Conservation (phyloP, 2,329 filamentous ascomycete species). For the Diaporthe vexans region DNA sequence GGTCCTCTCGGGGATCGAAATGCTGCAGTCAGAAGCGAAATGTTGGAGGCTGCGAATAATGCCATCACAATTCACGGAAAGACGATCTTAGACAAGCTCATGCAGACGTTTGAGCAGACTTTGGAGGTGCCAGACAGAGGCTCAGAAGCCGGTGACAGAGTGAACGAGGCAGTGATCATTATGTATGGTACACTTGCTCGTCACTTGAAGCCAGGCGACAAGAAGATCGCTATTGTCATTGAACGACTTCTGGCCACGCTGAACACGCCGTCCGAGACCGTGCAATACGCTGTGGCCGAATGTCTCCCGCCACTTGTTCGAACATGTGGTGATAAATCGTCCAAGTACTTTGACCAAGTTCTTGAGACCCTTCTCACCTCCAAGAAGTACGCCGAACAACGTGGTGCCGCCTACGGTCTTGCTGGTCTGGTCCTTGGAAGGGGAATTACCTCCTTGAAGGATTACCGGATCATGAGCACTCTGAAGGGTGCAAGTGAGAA, state of each 20-base stretch:
- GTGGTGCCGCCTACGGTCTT: conserved; percentile 94
- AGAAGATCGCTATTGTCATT: conserved; percentile 89
- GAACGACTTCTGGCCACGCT: conserved; percentile 88
- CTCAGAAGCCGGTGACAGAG: conserved; percentile 85
- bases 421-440: conserved; percentile 91
- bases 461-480: conserved; percentile 87
- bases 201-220: conserved; percentile 87
- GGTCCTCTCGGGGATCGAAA: conserved; percentile 91
- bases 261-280: conserved; percentile 94
- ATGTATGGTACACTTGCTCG: conserved; percentile 94
- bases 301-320: conserved; percentile 93
- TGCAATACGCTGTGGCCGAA: conserved; percentile 95
- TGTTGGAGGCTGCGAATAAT: conserved; percentile 89
- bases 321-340: conserved; percentile 82
- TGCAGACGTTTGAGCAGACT: conserved; percentile 90
- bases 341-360: conserved; percentile 84
- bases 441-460: conserved; percentile 84
- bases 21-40: conserved; percentile 82
- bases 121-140: conserved; percentile 88
- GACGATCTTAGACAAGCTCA: conserved; percentile 86
- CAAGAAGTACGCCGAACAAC: conserved; percentile 92
- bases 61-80: conserved; percentile 88
- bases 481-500: conserved; percentile 90
- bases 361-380: conserved; percentile 86
- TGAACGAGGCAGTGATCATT: conserved; percentile 97